phyloP scores from a whole-genome alignment of 1,284 basidiomycete species.

The Ceratobasidium sp. region DNA sequence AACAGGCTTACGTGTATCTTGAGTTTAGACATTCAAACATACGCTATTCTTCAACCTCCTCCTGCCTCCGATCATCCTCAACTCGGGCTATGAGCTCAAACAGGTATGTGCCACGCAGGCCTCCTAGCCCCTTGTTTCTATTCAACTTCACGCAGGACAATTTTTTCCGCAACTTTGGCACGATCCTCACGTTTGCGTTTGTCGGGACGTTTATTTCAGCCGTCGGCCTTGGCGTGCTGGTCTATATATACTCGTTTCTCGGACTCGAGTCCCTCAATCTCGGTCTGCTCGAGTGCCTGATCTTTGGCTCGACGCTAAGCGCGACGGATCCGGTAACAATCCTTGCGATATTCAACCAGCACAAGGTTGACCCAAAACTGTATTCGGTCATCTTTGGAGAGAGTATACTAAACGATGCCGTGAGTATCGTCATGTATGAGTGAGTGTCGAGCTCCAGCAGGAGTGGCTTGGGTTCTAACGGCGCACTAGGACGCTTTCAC shows the following conservation, averaged over 20 bases:
- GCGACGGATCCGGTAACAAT: conserved; percentile 99
- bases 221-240: conserved; percentile 94
- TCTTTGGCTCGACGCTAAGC: conserved; percentile 95
- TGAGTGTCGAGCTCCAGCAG: conserved; percentile 64
- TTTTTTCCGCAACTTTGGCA: conserved; percentile 98
- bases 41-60: conserved; percentile 98
- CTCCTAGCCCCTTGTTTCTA: conserved; percentile 11
- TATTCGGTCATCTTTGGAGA: conserved; percentile 99
- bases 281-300: conserved; percentile 90
- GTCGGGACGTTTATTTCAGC: conserved; percentile 97
- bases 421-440: conserved; percentile 99
- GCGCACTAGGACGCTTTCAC: conserved; percentile 81
- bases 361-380: conserved; percentile 98
- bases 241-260: conserved; percentile 94
- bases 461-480: not conserved
- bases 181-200: conserved; percentile 97
- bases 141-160: conserved; percentile 75
- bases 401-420: conserved; percentile 96
- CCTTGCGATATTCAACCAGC: conserved; percentile 97
- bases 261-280: conserved; percentile 88
- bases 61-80: conserved; percentile 97
- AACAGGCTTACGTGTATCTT: not conserved
- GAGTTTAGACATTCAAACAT: conserved; percentile 88
- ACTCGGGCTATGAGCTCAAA: conserved; percentile 97
- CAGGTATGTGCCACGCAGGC: conserved; percentile 69